Percentiles rank a stretch among this genome's conserved stretches.
phyloP scores from a whole-genome alignment of 2,329 filamentous ascomycete species.

The Sclerotinia nivalis region DNA sequence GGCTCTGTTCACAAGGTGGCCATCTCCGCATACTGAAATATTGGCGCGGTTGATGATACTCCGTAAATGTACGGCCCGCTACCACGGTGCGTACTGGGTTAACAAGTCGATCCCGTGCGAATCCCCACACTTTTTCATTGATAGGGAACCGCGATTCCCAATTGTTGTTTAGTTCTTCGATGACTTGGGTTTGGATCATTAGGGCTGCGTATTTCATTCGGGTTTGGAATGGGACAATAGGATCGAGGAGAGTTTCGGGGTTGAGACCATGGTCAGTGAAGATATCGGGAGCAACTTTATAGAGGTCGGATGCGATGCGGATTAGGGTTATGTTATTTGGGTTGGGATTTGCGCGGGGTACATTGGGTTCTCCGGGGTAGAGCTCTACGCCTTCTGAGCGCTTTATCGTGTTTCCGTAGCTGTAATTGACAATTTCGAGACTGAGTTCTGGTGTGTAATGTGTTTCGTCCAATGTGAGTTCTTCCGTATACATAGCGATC shows the following conservation, averaged over 20 bases:
- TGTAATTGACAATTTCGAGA: not conserved
- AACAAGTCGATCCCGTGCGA: conserved; percentile 28
- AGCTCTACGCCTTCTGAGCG: conserved; percentile 11
- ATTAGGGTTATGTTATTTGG: conserved; percentile 23
- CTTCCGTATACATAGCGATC: conserved; percentile 20
- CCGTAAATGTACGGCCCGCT: not conserved
- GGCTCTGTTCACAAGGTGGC: conserved; percentile 31
- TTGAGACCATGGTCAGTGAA: conserved; percentile 23
- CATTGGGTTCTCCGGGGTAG: conserved; percentile 1
- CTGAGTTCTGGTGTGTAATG: conserved; percentile 1
- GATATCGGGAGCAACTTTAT: conserved; percentile 32
- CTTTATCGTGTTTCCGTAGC: conserved; percentile 1
- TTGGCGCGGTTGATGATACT: conserved; percentile 16
- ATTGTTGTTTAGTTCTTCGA: conserved; percentile 37
- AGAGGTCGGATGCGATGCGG: conserved; percentile 30
- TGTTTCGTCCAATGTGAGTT: not conserved
- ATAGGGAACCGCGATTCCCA: conserved; percentile 37
- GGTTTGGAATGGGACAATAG: conserved; percentile 16
- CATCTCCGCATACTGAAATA: conserved; percentile 35
- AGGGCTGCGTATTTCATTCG: not conserved
- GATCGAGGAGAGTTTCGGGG: conserved; percentile 4
- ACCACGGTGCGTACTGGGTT: not conserved
- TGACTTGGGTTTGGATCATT: conserved; percentile 30
- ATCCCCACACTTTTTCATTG: conserved; percentile 37
- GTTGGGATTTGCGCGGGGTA: not conserved